Evolutionary conservation across 805 yeast genomes (phyloP), one percentile per base, ranked within the genome.

Genomic region (Yarrowia hollandica): DNA sequence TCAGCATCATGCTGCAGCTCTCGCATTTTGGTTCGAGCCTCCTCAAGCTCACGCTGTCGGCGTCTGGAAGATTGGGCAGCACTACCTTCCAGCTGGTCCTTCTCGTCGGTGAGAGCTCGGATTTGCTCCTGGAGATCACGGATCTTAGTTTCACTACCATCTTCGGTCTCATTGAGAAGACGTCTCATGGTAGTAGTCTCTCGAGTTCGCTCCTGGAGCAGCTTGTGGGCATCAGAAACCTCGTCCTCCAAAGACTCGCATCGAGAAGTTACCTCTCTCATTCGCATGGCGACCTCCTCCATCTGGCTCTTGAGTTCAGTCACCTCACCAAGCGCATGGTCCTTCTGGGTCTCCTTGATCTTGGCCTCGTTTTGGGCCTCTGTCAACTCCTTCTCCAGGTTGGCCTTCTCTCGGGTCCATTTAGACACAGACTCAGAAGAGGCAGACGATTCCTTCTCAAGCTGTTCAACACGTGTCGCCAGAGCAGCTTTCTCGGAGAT

Each of bases 191-290:
- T 83, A 1, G 84, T 76, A 0, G 89, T 78, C 71, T 92, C 98
- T 54, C 91, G 77, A 0, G 88, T 82, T 62, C 96, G 80, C 66
- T 90, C 96, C 67, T 85, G 94, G 2, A 91, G 71, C 70, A 84
- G 76, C 28, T 81, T 79, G 59, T 89, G 79, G 4, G 88, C 75
- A 60, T 91, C 97, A 10, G 79, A 75, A n/a, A 92, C 72, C 67
- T 91, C 97, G 60, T 90, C 96, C 64, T 88, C 90, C 25, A 91
- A 69, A 1, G 82, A 79, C 60, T 87, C 90, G 19, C 81, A 75
- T 62, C 81, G 79, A 57, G 76, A 76, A 39, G 77, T 78, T 1
- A 83, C 74, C 65, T 94, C 98, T 62, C 80, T 80, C 35, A 84
- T 72, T 58, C 87, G 82, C 78, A 86, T 79, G 2, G 78, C 66